phyloP scores from a whole-genome alignment of 208 protist genomes.

The Trypanosoma cruzi region DNA sequence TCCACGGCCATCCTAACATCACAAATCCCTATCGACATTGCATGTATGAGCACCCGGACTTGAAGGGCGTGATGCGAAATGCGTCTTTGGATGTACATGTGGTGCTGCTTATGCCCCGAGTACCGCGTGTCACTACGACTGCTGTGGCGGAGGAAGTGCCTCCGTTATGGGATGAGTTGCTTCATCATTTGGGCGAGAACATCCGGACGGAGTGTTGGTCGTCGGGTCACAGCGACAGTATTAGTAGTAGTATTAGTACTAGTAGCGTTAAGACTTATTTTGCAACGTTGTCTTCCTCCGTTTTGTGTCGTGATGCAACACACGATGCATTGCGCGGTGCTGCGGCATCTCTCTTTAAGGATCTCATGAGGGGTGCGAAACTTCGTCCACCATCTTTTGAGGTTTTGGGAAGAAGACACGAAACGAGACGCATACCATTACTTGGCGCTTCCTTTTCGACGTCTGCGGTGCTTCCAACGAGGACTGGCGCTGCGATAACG shows the following conservation, averaged over 20 bases:
- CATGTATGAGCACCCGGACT: slow-evolving; percentile 65
- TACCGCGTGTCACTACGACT: slow-evolving; percentile 39
- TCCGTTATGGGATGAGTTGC: slow-evolving; percentile 26
- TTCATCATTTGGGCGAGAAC: slow-evolving; percentile 22
- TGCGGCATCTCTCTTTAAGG: slow-evolving; percentile 27
- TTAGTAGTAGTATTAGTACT: slow-evolving; percentile 19
- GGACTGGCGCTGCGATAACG: neutral
- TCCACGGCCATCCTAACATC: slow-evolving; percentile 90
- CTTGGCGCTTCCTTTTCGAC: slow-evolving; percentile 14
- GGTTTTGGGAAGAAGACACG: neutral
- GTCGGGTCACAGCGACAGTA: slow-evolving; percentile 1
- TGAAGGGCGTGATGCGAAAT: slow-evolving; percentile 78
- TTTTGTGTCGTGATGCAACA: neutral
- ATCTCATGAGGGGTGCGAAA: slow-evolving; percentile 23
- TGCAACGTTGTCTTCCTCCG: slow-evolving; percentile 44
- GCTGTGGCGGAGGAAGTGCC: slow-evolving; percentile 15
- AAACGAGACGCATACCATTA: slow-evolving; percentile 5
- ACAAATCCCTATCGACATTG: slow-evolving; percentile 87
- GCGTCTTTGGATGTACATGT: slow-evolving; percentile 48
- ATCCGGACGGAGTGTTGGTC: slow-evolving; percentile 4
- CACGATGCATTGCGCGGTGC: neutral
- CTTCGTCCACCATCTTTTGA: neutral
- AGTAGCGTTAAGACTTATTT: slow-evolving; percentile 42
- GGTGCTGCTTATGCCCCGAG: slow-evolving; percentile 74
- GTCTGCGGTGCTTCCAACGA: neutral